Percentiles rank a stretch among this genome's conserved stretches.
These are phyloP conservation scores for Gelatoporia subvermispora DNA, from an alignment of 768 basidiomycete species.

Conservation along the genomic window DNA sequence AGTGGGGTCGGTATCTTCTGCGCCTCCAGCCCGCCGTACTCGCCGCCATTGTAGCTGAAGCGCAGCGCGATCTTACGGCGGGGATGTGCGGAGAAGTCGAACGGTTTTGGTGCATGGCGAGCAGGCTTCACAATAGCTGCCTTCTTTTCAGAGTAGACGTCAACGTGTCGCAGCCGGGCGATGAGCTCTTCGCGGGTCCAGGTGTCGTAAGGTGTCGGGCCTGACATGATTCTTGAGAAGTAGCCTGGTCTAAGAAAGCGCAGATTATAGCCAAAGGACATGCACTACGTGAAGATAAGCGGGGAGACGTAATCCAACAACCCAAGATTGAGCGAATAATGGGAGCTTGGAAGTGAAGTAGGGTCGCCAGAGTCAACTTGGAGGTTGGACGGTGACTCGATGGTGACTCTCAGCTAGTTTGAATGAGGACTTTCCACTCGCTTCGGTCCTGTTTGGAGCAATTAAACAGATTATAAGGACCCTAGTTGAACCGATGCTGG, in stretches of 20 bases:
- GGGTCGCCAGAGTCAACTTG: too few relatives aligned
- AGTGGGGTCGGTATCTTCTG: constrained; percentile 68
- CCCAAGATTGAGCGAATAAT: too few relatives aligned
- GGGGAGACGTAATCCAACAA: too few relatives aligned
- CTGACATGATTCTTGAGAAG: constrained; percentile 30
- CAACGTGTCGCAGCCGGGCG: constrained; percentile 54
- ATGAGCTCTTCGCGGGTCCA: constrained; percentile 72
- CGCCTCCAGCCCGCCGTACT: constrained; percentile 86
- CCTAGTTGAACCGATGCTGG: too few relatives aligned
- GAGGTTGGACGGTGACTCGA: too few relatives aligned
- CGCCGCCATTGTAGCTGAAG: constrained; percentile 90
- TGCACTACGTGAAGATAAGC: constrained; percentile 4
- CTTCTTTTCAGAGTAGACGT: constrained; percentile 27
- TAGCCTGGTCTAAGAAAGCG: constrained; percentile 25
- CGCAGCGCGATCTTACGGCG: constrained; percentile 89
- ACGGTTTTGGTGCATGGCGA: constrained; percentile 33
- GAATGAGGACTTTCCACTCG: too few relatives aligned
- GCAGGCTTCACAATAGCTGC: constrained; percentile 6
- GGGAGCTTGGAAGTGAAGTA: too few relatives aligned
- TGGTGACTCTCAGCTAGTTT: too few relatives aligned
- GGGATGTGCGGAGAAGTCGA: constrained; percentile 65
- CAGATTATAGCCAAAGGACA: constrained; percentile 32
- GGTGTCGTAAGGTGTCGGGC: constrained; percentile 39
- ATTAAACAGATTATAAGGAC: too few relatives aligned
- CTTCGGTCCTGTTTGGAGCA: too few relatives aligned